Percentiles rank a stretch among this genome's conserved stretches.
phyloP scores from a whole-genome alignment of 2,329 filamentous ascomycete species.

The Pezicula radicicola region DNA sequence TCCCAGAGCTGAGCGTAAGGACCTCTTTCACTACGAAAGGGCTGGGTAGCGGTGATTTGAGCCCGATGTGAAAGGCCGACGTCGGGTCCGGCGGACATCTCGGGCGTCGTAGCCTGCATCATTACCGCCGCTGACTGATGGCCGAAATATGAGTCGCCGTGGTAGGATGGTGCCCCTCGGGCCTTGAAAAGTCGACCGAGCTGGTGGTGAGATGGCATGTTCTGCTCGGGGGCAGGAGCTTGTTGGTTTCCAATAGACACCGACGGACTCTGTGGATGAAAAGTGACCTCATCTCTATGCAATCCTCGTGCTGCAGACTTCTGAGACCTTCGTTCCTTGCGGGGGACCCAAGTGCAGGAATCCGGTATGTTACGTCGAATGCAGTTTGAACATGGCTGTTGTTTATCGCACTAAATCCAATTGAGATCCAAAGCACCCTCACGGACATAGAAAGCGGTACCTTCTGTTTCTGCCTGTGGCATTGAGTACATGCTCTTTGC shows the following conservation, averaged over 20 bases:
- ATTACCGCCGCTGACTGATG: constrained; percentile 30
- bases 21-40: constrained; percentile 26
- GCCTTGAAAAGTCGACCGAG: constrained; percentile 29
- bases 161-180: constrained; percentile 28
- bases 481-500: constrained; percentile 4
- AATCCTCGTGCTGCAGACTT: not conserved
- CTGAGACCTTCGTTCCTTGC: not conserved
- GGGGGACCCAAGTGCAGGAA: not conserved
- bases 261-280: not conserved
- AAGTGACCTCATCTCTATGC: not conserved
- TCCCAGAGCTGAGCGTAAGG: constrained; percentile 38
- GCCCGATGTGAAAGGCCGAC: constrained; percentile 6
- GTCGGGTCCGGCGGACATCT: constrained; percentile 16
- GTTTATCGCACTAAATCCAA: constrained; percentile 1
- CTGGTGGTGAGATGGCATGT: not conserved
- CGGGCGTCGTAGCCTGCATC: constrained; percentile 26
- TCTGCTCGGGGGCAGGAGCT: not conserved
- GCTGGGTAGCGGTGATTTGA: constrained; percentile 17
- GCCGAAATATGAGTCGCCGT: constrained; percentile 31
- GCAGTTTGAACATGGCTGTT: constrained; percentile 6
- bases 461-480: constrained; percentile 7
- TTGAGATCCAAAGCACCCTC: not conserved
- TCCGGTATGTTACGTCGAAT: constrained; percentile 5
- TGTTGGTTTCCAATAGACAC: not conserved
- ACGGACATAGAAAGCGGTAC: not conserved